Evolutionary conservation across 2,329 filamentous ascomycete genomes (phyloP).

Genomic region (Claviceps cyperi): DNA sequence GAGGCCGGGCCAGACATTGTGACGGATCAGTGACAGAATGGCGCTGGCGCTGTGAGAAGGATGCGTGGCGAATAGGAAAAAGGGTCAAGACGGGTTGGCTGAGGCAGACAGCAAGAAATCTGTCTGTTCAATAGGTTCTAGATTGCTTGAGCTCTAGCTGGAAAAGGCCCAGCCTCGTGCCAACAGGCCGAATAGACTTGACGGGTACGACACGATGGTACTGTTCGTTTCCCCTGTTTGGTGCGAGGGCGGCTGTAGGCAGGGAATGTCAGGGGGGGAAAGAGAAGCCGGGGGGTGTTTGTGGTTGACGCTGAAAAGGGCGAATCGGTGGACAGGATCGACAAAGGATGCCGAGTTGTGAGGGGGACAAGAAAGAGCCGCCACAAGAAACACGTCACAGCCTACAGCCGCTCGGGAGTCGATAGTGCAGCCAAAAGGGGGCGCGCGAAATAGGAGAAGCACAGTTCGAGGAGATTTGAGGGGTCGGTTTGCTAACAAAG

Average conservation of each 20-base stretch:
- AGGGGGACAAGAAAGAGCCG: background rate
- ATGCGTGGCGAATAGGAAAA: background rate
- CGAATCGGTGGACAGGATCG: slow-evolving; percentile 1
- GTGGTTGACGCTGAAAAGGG: background rate
- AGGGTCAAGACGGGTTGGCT: background rate
- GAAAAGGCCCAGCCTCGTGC: slow-evolving; percentile 2
- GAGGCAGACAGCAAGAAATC: background rate
- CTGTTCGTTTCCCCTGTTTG: background rate
- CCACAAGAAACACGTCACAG: background rate
- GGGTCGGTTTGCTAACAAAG: background rate
- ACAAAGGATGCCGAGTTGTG: background rate
- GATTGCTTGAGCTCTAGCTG: background rate
- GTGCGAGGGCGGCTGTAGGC: slow-evolving; percentile 2
- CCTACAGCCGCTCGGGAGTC: background rate
- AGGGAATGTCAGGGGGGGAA: slow-evolving; percentile 1
- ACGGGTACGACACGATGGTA: background rate
- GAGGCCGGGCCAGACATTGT: slow-evolving; percentile 7
- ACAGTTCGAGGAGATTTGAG: background rate
- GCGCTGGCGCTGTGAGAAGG: background rate
- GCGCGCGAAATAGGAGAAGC: background rate
- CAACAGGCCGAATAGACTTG: background rate
- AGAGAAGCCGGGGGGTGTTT: background rate
- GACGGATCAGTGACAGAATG: slow-evolving; percentile 1
- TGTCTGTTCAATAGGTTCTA: background rate
- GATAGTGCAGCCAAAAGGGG: background rate